Evolutionary conservation across 2,329 filamentous ascomycete genomes (phyloP).

Genomic region (Fusarium ambrosium): DNA sequence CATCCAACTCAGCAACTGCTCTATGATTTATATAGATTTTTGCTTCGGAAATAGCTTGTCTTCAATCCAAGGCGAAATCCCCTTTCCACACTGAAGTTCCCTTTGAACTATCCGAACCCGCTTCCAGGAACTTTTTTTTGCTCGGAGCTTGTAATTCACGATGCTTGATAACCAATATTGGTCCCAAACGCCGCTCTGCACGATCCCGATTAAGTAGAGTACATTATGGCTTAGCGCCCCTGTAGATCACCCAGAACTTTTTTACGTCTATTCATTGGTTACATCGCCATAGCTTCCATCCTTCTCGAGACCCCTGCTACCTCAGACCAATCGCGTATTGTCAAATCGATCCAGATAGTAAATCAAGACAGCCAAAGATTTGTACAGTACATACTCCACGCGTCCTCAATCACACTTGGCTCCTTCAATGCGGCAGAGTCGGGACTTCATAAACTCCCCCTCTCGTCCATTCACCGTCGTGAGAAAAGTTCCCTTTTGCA

Average conservation of each 20-base stretch:
- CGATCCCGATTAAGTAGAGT: neutral
- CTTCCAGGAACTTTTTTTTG: conserved; percentile 7
- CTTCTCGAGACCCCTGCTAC: neutral
- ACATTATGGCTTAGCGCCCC: neutral
- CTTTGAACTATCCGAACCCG: neutral
- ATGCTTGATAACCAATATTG: neutral
- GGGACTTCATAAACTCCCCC: neutral
- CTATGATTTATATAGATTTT: neutral
- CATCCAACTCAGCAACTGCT: neutral
- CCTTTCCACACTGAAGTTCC: neutral
- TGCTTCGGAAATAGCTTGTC: no score
- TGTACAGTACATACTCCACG: neutral
- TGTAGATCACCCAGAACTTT: conserved; percentile 1
- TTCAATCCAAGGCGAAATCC: no score
- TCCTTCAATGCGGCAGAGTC: neutral
- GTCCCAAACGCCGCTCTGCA: neutral
- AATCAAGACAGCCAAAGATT: neutral
- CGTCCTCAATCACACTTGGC: neutral
- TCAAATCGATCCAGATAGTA: conserved; percentile 2
- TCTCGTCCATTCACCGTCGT: neutral
- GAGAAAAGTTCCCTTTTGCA: neutral
- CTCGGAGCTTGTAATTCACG: neutral
- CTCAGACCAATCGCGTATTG: conserved; percentile 1
- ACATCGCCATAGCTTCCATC: no score
- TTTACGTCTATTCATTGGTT: neutral